These are phyloP conservation scores for Cicer bijugum DNA, from an alignment of 306 rosid species.

Conservation along the genomic window DNA sequence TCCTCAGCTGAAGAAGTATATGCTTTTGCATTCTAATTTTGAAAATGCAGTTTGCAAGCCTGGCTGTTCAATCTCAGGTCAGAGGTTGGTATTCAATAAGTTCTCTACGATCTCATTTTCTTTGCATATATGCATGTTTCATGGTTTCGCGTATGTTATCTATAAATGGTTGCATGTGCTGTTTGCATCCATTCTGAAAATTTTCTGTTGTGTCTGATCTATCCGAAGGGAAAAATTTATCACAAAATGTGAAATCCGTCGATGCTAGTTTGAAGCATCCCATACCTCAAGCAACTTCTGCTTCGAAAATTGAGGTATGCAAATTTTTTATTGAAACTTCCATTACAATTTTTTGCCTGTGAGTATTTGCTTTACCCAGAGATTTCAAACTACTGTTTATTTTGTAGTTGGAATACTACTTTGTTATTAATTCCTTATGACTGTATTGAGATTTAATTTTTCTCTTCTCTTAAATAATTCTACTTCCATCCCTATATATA, in stretches of 20 bases:
- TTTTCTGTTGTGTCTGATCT: slow-evolving; percentile 43
- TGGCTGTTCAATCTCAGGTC: slow-evolving; percentile 56
- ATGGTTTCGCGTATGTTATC: slow-evolving; percentile 12
- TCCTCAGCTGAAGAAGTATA: slow-evolving; percentile 33
- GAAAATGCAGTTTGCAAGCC: slow-evolving; percentile 61
- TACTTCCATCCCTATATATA: no score
- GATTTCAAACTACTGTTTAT: background rate
- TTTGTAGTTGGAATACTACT: background rate
- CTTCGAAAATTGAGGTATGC: slow-evolving; percentile 63
- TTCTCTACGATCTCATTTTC: slow-evolving; percentile 35
- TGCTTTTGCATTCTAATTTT: slow-evolving; percentile 42
- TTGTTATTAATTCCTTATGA: background rate
- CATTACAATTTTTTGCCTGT: background rate
- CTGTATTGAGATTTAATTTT: background rate
- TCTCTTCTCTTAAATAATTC: no score
- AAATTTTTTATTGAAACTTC: slow-evolving; percentile 23
- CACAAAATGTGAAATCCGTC: slow-evolving; percentile 20
- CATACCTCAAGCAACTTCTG: slow-evolving; percentile 48
- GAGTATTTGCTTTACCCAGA: slow-evolving; percentile 13
- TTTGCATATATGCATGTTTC: slow-evolving; percentile 21
- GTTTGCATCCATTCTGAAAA: slow-evolving; percentile 18
- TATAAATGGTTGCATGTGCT: background rate
- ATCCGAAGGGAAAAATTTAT: slow-evolving; percentile 37
- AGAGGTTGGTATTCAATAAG: slow-evolving; percentile 56
- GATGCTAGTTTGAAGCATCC: slow-evolving; percentile 46